Evolutionary conservation across 2,329 filamentous ascomycete genomes (phyloP), one percentile per base, ranked within the genome.

Genomic region (Ascochyta viciae-villosae): DNA sequence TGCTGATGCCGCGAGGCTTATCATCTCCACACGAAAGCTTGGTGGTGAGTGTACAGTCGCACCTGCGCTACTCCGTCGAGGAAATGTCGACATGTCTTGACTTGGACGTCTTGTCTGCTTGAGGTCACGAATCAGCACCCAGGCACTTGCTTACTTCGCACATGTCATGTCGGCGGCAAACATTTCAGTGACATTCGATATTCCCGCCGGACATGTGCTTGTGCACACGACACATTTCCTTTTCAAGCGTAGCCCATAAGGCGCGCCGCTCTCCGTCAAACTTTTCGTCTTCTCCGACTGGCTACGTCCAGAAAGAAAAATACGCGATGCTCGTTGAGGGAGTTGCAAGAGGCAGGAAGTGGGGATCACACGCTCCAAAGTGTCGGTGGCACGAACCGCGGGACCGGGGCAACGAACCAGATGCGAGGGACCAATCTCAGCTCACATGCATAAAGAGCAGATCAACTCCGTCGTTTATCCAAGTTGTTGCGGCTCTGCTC

Each of bases 321-420:
- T 19, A 4, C 35, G 46, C 46, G 41, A 31, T 46, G 46, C 53
- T 46, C 10, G 22, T 50, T 46, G 37, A 44, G 27, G 53, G 37
- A 55, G 42, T 50, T 42, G 42, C 27, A 50, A 47, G 53, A 55
- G 46, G 41, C 35, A 50, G 41, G 46, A 46, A 26, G 46, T 38
- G 52, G 52, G 29, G 52, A 55, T 55, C 53, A 50, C 46, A 50
- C 41, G 52, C 29, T 50, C 53, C 37, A 22, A 50, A 23, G 23
- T 29, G 38, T 16, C 6, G 26, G 53, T 55, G 46, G 46, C 46
- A 55, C 53, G 37, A 50, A 50, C 15, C 47, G 47, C 53, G 53
- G 53, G 47, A 46, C 52, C 24, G 12, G 19, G 41, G 41, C 41
- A 39, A 45, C 53, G 29, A 50, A 46, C 53, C 47, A 46, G 40